A percentile compares a stretch with the other conserved stretches of the same genome.
These are phyloP conservation scores for Tulasnella sp. DNA, from an alignment of 768 basidiomycete species.

Conservation along the genomic window DNA sequence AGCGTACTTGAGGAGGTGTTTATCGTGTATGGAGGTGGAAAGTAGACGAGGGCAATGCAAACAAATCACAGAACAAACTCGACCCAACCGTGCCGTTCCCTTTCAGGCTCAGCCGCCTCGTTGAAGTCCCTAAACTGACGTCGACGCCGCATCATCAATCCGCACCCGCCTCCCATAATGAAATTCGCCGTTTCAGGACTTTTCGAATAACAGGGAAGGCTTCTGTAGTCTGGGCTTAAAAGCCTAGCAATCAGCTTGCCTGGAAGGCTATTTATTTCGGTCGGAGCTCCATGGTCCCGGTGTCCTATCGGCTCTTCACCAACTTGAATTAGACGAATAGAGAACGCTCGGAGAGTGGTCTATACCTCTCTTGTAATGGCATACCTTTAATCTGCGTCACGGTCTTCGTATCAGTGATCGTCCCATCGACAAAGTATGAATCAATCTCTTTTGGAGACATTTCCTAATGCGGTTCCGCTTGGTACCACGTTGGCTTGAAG, in stretches of 20 bases:
- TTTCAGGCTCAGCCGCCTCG: not conserved
- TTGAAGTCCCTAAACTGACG: not conserved
- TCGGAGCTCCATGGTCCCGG: not conserved
- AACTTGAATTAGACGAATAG: no score
- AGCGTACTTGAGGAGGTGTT: not conserved
- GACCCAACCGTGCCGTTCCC: not conserved
- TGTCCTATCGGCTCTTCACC: no score
- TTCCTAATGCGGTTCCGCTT: no score
- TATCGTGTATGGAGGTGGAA: conserved; percentile 8
- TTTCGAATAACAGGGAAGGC: not conserved
- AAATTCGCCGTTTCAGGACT: not conserved
- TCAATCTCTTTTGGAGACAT: no score
- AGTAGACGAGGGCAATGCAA: conserved; percentile 10
- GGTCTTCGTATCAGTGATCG: no score
- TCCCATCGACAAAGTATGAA: no score
- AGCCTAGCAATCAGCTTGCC: not conserved
- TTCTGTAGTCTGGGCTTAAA: not conserved
- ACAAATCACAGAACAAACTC: conserved; percentile 17
- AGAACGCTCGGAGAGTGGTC: no score
- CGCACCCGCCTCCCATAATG: no score
- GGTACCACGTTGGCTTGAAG: no score
- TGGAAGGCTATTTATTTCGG: not conserved
- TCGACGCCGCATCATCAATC: not conserved
- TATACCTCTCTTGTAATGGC: no score
- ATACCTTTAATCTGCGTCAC: no score